Evolutionary conservation across 2,329 filamentous ascomycete genomes (phyloP), one percentile per base, ranked within the genome.

Genomic region (Diatrype stigma): DNA sequence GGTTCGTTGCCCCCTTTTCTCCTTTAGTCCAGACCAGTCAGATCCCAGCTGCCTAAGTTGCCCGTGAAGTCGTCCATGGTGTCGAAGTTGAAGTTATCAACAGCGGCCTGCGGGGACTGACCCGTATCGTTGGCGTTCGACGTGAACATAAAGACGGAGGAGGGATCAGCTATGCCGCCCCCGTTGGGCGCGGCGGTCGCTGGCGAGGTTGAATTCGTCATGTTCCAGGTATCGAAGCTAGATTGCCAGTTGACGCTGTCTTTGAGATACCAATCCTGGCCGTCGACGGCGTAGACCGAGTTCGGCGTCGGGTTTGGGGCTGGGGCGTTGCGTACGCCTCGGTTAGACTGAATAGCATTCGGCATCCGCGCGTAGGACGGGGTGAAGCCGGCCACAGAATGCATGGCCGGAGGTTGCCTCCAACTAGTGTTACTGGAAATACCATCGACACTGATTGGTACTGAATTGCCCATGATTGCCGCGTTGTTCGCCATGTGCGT

Each of bases 161-260:
- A 64, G n/a, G 60, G 57, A 28, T 67, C 64, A 11, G 59, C 63
- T 52, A 71, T 60, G 49, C 48, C 30, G n/a, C 46, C 48, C 26
- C 28, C 6, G 21, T 19, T n/a, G n/a, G n/a, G n/a, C 42, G n/a
- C 40, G 49, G 60, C 59, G n/a, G 48, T 42, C 40, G 56, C 54
- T 52, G 53, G 56, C 45, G 46, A 49, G 56, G 19, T 21, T 40
- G 37, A 10, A 16, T 48, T 59, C 12, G 67, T 63, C 49, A 74
- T 63, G 32, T 72, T 74, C 80, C 80, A 83, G 2, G 71, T 66
- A 49, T 80, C 74, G 58, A 82, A 83, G 53, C 79, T 75, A 49
- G 81, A 77, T 51, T 82, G 78, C 78, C 79, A 82, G 53, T 73
- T 78, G 23, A 76, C 78, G 17, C 79, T 75, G 52, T 83, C 80